Evolutionary conservation across 2,329 filamentous ascomycete genomes (phyloP), one percentile per base, ranked within the genome.

Genomic region (Exserohilum turcica): DNA sequence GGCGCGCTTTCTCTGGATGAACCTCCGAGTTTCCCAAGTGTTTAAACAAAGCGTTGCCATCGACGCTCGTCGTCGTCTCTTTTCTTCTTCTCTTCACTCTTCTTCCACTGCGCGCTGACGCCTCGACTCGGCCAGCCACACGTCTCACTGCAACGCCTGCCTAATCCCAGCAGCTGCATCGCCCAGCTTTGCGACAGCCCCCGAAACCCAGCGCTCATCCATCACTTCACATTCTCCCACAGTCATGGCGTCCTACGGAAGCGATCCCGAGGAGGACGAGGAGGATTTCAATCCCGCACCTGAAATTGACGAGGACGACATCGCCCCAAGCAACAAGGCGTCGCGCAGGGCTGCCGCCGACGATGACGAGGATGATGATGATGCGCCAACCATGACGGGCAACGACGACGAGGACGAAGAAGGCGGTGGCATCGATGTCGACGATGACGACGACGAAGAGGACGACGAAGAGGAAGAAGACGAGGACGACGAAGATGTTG

Each of bases 201-300:
- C 27, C 37, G 13, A 40, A 6, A 37, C 46, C 37, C 24, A 48
- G 49, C 54, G 43, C 52, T 45, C 40, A 48, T 48, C 49, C 40
- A 45, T 51, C 42, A 50, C 39, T 36, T 33, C 35, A 33, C 18
- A 38, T 49, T 33, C 33, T 31, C 27, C 27, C 28, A 40, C 49
- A 48, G 57, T 40, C 32, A 73, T 74, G 71, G 66, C 70, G 29
- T 64, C 60, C 48, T 72, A 70, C 52, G 64, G 65, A 31, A 56
- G 60, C 52, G 65, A 61, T 46, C 65, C 63, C 43, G 67, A 70
- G 48, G 72, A 70, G 12, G 88, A 89, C 38, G 90, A 94, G 44
- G 92, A 95, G 65, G 89, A 93, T 73, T 96, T 97, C 82, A 96
- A 96, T 74, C 92, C 92, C 44, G 85, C 83, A 43, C 87, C 88